A percentile compares a stretch with the other conserved stretches of the same genome.
phyloP scores from a whole-genome alignment of 1,284 basidiomycete genomes.

The Cerioporus squamosus region DNA sequence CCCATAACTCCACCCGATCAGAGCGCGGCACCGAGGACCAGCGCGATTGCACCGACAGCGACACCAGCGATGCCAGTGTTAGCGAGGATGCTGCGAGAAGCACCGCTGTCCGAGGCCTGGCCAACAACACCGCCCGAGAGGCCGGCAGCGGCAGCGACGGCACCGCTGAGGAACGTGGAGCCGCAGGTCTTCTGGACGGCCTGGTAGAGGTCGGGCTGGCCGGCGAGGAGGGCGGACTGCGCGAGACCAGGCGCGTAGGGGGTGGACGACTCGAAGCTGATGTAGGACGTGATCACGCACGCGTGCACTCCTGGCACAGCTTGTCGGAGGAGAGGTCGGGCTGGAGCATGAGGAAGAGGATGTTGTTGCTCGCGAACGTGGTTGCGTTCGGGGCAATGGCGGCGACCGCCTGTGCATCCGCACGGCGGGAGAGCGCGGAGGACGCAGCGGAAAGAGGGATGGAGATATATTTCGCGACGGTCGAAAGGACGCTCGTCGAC shows the following conservation, averaged over 20 bases:
- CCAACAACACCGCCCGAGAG: slow-evolving; percentile 43
- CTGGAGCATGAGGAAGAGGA: slow-evolving; percentile 82
- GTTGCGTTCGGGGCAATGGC: slow-evolving; percentile 66
- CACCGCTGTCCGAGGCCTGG: slow-evolving; percentile 20
- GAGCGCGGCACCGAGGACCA: slow-evolving; percentile 23
- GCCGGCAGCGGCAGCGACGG: slow-evolving; percentile 71
- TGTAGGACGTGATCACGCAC: slow-evolving; percentile 75
- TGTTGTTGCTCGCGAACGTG: slow-evolving; percentile 64
- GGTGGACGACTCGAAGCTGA: slow-evolving; percentile 69
- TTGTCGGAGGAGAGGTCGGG: slow-evolving; percentile 48
- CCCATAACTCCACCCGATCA: neutral
- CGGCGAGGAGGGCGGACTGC: slow-evolving; percentile 66
- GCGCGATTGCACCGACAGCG: slow-evolving; percentile 26
- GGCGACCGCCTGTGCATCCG: slow-evolving; percentile 33
- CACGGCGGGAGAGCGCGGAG: slow-evolving; percentile 25
- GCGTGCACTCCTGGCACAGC: slow-evolving; percentile 85
- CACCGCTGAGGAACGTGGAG: slow-evolving; percentile 62
- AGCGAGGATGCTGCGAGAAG: slow-evolving; percentile 30
- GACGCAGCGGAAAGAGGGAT: neutral
- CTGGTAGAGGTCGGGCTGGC: slow-evolving; percentile 69
- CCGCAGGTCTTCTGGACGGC: slow-evolving; percentile 64
- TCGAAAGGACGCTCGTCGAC: slow-evolving; percentile 24
- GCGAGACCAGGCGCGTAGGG: slow-evolving; percentile 78
- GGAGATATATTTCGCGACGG: slow-evolving; percentile 26
- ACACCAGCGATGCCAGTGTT: slow-evolving; percentile 25